Percentiles rank a stretch among this genome's conserved stretches.
Evolutionary conservation across 2,329 filamentous ascomycete species (phyloP).

Genomic region (Cercospora zeina): DNA sequence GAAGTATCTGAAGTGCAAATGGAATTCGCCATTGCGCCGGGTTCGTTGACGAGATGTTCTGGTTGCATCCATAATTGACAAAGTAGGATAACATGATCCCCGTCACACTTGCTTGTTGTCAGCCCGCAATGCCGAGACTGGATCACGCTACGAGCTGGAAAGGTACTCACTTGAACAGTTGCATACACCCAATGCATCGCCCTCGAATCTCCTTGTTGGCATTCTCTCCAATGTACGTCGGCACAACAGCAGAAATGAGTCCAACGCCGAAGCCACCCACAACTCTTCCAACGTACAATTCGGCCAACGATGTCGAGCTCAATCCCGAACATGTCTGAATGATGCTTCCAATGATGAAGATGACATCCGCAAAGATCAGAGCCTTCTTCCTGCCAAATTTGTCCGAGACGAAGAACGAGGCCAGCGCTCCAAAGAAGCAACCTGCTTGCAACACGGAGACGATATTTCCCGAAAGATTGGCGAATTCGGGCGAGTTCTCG

Average conservation of each 20-base stretch:
- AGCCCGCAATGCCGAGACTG: slow-evolving; percentile 30
- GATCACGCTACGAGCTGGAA: not conserved
- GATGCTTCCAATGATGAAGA: slow-evolving; percentile 47
- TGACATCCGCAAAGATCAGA: slow-evolving; percentile 46
- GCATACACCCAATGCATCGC: slow-evolving; percentile 37
- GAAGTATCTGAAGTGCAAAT: slow-evolving; percentile 55
- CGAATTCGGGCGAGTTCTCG: slow-evolving; percentile 38
- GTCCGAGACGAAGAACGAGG: slow-evolving; percentile 47
- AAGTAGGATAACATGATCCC: slow-evolving; percentile 55
- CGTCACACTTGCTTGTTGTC: slow-evolving; percentile 42
- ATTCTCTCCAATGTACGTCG: slow-evolving; percentile 50
- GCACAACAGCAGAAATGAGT: slow-evolving; percentile 46
- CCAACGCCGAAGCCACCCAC: slow-evolving; percentile 50
- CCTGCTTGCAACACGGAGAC: slow-evolving; percentile 49
- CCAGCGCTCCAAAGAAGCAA: slow-evolving; percentile 49
- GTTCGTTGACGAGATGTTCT: slow-evolving; percentile 46
- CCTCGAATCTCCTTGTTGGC: slow-evolving; percentile 44
- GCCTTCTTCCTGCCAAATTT: slow-evolving; percentile 46
- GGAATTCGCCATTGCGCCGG: slow-evolving; percentile 57
- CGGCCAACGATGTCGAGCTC: slow-evolving; percentile 39
- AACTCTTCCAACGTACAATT: slow-evolving; percentile 47
- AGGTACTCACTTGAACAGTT: slow-evolving; percentile 35
- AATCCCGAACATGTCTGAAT: slow-evolving; percentile 45
- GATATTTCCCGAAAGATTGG: slow-evolving; percentile 48
- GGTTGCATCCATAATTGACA: slow-evolving; percentile 54